These are phyloP conservation scores for Secale cereale DNA, from an alignment of 176 grass and related monocot species.

Conservation along the genomic window DNA sequence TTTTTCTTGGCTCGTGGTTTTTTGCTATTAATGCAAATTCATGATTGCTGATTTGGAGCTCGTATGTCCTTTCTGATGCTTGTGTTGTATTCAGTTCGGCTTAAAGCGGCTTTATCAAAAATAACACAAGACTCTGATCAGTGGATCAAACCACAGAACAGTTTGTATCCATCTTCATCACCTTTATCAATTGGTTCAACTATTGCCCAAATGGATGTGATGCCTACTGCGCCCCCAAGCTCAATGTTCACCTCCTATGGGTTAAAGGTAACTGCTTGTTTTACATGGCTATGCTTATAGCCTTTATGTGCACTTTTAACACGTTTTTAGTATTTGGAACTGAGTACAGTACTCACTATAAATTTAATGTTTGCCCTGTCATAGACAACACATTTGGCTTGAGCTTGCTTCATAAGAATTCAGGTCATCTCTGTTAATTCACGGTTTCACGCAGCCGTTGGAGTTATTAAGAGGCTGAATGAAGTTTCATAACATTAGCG, in stretches of 20 bases:
- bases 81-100: conserved; percentile 55
- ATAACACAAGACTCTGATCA: conserved; percentile 96
- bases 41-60: conserved; percentile 8
- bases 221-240: conserved; percentile 72
- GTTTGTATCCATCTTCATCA: conserved; percentile 59
- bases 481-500: neutral
- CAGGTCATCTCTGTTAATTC: neutral
- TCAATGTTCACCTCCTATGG: conserved; percentile 80
- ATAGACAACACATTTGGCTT: conserved; percentile 25
- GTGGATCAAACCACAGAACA: conserved; percentile 79
- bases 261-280: conserved; percentile 67
- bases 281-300: conserved; percentile 30
- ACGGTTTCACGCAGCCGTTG: neutral
- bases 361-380: neutral
- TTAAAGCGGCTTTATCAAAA: conserved; percentile 89
- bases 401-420: conserved; percentile 15
- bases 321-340: conserved; percentile 15
- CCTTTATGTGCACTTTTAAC: conserved; percentile 4
- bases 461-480: conserved; percentile 13
- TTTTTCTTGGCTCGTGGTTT: conserved; percentile 14
- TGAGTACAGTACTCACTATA: conserved; percentile 9
- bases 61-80: conserved; percentile 21
- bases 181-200: conserved; percentile 53
- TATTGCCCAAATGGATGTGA: conserved; percentile 80
- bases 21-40: conserved; percentile 17